These are phyloP conservation scores for Herpetospermum pedunculosum DNA, from an alignment of 306 rosid species.

Conservation along the genomic window DNA sequence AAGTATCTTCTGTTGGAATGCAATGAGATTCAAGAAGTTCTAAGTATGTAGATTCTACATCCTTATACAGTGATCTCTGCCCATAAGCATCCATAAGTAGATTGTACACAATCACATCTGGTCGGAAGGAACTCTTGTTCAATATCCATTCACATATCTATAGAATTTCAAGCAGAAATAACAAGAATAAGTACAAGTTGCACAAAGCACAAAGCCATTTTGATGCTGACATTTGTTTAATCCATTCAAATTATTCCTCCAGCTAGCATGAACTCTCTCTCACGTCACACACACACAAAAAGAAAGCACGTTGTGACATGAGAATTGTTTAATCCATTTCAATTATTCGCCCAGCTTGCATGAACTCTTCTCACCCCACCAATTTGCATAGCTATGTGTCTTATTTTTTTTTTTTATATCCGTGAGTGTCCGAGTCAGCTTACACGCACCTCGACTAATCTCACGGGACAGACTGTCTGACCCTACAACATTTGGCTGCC, in stretches of 20 bases:
- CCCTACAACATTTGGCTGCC: no score
- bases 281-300: background rate
- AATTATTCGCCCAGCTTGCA: background rate
- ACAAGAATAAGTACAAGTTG: background rate
- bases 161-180: conserved; percentile 5
- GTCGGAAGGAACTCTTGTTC: conserved; percentile 69
- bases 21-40: conserved; percentile 67
- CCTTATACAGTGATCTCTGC: conserved; percentile 51
- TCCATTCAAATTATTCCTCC: background rate
- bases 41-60: conserved; percentile 68
- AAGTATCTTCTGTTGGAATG: conserved; percentile 85
- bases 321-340: background rate
- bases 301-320: background rate
- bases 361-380: background rate
- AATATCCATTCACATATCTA: conserved; percentile 84
- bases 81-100: conserved; percentile 85
- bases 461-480: no score
- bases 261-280: background rate
- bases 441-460: no score
- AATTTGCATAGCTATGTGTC: background rate
- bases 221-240: background rate
- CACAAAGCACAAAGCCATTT: background rate
- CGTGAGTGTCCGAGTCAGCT: no score
- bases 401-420: no score
- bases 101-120: conserved; percentile 85